phyloP scores from a whole-genome alignment of 2,329 filamentous ascomycete genomes.

The Alternaria triticina region DNA sequence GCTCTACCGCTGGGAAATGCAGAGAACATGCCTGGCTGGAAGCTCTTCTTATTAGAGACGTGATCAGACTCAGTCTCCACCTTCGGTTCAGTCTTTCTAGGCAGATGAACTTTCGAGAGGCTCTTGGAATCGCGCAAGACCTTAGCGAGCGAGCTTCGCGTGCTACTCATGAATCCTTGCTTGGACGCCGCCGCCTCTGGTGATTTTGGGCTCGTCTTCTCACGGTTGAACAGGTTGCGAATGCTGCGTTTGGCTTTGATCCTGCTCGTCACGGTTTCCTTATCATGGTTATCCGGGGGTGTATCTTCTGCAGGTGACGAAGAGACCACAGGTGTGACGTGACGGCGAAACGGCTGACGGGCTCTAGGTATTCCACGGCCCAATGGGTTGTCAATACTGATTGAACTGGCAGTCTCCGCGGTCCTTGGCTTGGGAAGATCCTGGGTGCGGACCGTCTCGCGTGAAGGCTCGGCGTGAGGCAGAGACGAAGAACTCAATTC shows the following conservation, averaged over 20 bases:
- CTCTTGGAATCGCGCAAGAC: conserved; percentile 27
- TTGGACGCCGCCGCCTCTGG: conserved; percentile 14
- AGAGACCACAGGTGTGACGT: neutral
- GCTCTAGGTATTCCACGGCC: neutral
- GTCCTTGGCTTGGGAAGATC: neutral
- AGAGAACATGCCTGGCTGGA: neutral
- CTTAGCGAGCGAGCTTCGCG: conserved; percentile 24
- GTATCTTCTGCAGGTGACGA: neutral
- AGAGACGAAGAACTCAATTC: neutral
- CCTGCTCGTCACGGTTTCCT: neutral
- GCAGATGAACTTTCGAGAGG: conserved; percentile 19
- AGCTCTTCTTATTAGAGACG: neutral
- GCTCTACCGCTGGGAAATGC: neutral
- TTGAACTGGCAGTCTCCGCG: neutral
- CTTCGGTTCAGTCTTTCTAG: conserved; percentile 5
- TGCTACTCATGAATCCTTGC: conserved; percentile 20
- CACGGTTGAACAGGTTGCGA: conserved; percentile 31
- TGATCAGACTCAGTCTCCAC: neutral
- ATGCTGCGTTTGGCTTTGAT: conserved; percentile 34
- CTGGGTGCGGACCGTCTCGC: neutral
- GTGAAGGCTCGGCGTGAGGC: neutral
- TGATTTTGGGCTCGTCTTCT: conserved; percentile 3
- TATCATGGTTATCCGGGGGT: neutral
- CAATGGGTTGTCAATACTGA: neutral
- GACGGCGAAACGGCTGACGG: neutral